These are phyloP conservation scores for Lactifluus volemus DNA, from an alignment of 768 basidiomycete species.

Conservation along the genomic window DNA sequence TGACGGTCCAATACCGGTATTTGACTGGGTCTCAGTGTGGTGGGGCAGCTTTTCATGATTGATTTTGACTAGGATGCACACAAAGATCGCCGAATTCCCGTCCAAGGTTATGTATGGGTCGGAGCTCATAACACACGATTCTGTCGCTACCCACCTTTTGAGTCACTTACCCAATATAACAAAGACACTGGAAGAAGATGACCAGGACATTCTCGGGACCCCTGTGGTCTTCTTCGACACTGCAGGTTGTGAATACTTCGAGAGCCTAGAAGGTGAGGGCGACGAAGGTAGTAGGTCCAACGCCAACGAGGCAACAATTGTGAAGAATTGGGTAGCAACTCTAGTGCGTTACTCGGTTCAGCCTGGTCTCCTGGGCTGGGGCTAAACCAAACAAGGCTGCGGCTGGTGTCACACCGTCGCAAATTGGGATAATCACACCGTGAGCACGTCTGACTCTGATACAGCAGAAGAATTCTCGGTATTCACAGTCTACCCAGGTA, in stretches of 20 bases:
- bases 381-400: slow-evolving; percentile 35
- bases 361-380: neutral
- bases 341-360: slow-evolving; percentile 41
- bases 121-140: slow-evolving; percentile 56
- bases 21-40: slow-evolving; percentile 18
- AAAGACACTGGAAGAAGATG: slow-evolving; percentile 51
- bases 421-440: slow-evolving; percentile 88
- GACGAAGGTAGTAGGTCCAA: slow-evolving; percentile 90
- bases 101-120: slow-evolving; percentile 73
- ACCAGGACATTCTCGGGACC: slow-evolving; percentile 60
- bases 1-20: slow-evolving; percentile 83
- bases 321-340: slow-evolving; percentile 72
- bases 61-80: slow-evolving; percentile 64
- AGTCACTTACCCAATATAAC: slow-evolving; percentile 51
- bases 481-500: slow-evolving; percentile 43
- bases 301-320: slow-evolving; percentile 88
- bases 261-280: slow-evolving; percentile 64
- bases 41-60: neutral
- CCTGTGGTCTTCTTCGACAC: slow-evolving; percentile 94
- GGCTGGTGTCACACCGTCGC: slow-evolving; percentile 51
- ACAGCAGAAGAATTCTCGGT: neutral
- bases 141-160: slow-evolving; percentile 68
- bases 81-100: slow-evolving; percentile 77
- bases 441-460: slow-evolving; percentile 23
- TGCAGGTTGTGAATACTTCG: slow-evolving; percentile 88